Evolutionary conservation across 1,284 basidiomycete species (phyloP).

Genomic region (Leucoagaricus sp.): DNA sequence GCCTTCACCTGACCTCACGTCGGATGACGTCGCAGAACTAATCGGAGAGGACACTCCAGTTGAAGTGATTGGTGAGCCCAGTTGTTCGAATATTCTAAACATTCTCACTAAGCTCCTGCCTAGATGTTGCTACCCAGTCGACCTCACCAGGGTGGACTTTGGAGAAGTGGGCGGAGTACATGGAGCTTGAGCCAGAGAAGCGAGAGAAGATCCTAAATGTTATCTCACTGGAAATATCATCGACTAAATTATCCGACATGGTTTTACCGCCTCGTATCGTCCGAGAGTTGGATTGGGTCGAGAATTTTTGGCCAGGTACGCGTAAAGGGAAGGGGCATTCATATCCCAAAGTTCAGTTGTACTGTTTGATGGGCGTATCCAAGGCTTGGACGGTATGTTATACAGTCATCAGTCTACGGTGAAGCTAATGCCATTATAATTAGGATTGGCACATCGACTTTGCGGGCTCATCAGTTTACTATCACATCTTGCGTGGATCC

Average conservation of each 20-base stretch:
- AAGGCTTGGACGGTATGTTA: slow-evolving; percentile 84
- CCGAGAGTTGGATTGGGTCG: slow-evolving; percentile 94
- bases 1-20: slow-evolving; percentile 67
- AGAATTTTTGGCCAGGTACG: slow-evolving; percentile 87
- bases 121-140: slow-evolving; percentile 85
- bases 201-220: slow-evolving; percentile 90
- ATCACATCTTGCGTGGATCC: slow-evolving; percentile 82
- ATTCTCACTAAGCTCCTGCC: slow-evolving; percentile 13
- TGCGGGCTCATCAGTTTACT: slow-evolving; percentile 93
- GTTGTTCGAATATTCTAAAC: slow-evolving; percentile 1
- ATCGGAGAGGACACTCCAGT: slow-evolving; percentile 79
- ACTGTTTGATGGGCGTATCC: slow-evolving; percentile 88
- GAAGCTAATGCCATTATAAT: not conserved
- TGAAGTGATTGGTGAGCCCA: slow-evolving; percentile 84
- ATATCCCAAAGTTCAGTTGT: slow-evolving; percentile 95
- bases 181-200: slow-evolving; percentile 59
- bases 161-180: slow-evolving; percentile 90
- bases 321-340: slow-evolving; percentile 70
- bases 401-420: not conserved
- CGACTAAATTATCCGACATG: slow-evolving; percentile 71
- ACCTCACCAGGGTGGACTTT: slow-evolving; percentile 86
- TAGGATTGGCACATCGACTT: slow-evolving; percentile 98
- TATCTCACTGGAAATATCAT: slow-evolving; percentile 86
- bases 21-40: slow-evolving; percentile 78
- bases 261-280: slow-evolving; percentile 86